Percentiles rank a stretch among this genome's conserved stretches.
These are phyloP conservation scores for Nigrospora oryzae DNA, from an alignment of 2,329 filamentous ascomycete genomes.

Conservation along the genomic window DNA sequence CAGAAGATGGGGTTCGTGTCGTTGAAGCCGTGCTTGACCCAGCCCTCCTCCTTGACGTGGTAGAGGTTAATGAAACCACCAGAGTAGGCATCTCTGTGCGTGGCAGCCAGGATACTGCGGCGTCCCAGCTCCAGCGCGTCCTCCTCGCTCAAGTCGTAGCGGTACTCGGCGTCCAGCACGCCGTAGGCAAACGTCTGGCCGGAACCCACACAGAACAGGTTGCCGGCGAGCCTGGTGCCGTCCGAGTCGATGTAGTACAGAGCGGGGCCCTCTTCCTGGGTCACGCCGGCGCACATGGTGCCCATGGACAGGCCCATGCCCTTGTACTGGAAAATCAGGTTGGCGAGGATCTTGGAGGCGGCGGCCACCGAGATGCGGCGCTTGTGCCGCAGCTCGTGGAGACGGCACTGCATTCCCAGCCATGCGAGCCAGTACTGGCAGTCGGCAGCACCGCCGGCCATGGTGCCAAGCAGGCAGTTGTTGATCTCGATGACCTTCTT, in stretches of 20 bases:
- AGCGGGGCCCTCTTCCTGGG: constrained; percentile 88
- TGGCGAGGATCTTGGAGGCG: constrained; percentile 96
- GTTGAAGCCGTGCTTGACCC: constrained; percentile 97
- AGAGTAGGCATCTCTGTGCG: constrained; percentile 96
- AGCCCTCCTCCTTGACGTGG: constrained; percentile 97
- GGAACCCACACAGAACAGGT: constrained; percentile 96
- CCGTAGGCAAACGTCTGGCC: constrained; percentile 99
- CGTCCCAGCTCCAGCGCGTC: constrained; percentile 86
- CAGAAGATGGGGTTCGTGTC: constrained; percentile 99
- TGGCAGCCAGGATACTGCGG: constrained; percentile 89
- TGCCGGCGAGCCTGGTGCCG: constrained; percentile 83
- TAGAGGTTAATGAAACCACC: constrained; percentile 98
- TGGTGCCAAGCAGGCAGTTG: constrained; percentile 85
- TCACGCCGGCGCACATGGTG: constrained; percentile 98
- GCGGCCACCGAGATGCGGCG: constrained; percentile 96
- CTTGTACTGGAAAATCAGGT: constrained; percentile 98
- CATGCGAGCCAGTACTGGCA: constrained; percentile 99
- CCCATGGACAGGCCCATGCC: constrained; percentile 98
- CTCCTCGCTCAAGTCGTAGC: constrained; percentile 77
- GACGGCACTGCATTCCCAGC: constrained; percentile 96
- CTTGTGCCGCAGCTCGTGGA: constrained; percentile 99
- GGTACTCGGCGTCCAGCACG: constrained; percentile 92
- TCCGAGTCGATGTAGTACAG: constrained; percentile 99
- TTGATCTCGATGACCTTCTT: constrained; percentile 99
- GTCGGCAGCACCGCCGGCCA: constrained; percentile 97